Evolutionary conservation across 1,139 yeast species (phyloP).

Genomic region (Pneumocystis murina): DNA sequence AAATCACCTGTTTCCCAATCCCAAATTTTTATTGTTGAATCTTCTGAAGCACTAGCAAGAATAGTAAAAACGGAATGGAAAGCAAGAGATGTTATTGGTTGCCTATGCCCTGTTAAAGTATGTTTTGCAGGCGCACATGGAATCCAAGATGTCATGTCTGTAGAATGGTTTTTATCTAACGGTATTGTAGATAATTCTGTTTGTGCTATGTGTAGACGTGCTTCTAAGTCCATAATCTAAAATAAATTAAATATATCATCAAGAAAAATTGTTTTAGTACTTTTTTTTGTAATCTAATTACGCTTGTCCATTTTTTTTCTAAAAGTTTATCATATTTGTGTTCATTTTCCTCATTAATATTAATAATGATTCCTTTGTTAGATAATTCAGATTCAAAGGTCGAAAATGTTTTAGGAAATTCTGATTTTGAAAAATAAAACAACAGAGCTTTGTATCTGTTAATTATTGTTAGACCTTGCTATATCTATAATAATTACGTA

Average conservation of each 20-base stretch:
- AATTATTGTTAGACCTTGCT: background rate
- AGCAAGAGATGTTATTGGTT: slow-evolving; percentile 47
- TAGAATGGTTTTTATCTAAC: slow-evolving; percentile 13
- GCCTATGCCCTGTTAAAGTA: slow-evolving; percentile 40
- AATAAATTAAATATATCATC: background rate
- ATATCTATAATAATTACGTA: background rate
- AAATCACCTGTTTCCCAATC: slow-evolving; percentile 59
- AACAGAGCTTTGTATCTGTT: slow-evolving; percentile 11
- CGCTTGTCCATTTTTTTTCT: slow-evolving; percentile 83
- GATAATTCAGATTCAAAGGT: slow-evolving; percentile 8
- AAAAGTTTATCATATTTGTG: slow-evolving; percentile 26
- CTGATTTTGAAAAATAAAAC: slow-evolving; percentile 10
- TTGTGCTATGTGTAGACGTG: slow-evolving; percentile 31
- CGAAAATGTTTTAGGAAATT: slow-evolving; percentile 3
- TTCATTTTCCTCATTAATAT: slow-evolving; percentile 2
- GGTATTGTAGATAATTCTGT: slow-evolving; percentile 30
- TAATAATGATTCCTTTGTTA: background rate
- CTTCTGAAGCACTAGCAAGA: slow-evolving; percentile 53
- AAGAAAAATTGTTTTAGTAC: slow-evolving; percentile 24
- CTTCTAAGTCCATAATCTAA: slow-evolving; percentile 32
- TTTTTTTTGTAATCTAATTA: slow-evolving; percentile 60
- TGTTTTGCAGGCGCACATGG: slow-evolving; percentile 40
- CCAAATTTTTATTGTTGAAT: slow-evolving; percentile 66
- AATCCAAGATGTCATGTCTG: slow-evolving; percentile 41
- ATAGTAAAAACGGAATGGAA: slow-evolving; percentile 63